phyloP scores from a whole-genome alignment of 129 eudicot species.

The Flaveria trinervia region DNA sequence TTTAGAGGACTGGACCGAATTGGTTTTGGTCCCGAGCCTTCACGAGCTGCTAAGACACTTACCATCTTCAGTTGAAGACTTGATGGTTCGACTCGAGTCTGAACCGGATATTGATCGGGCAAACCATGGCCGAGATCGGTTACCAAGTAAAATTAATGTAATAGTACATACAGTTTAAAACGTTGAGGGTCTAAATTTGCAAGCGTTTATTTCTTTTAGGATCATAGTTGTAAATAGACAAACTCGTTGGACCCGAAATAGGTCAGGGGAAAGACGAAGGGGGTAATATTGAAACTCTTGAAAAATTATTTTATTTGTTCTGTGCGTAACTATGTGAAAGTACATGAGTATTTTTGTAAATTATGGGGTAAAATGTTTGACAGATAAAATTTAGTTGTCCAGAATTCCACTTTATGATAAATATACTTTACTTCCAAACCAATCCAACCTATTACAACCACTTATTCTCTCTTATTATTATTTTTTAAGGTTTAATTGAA shows the following conservation, averaged over 20 bases:
- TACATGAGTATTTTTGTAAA: neutral
- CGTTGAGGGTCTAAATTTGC: slow-evolving; percentile 17
- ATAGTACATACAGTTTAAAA: slow-evolving; percentile 33
- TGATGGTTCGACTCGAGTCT: slow-evolving; percentile 55
- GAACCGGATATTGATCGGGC: slow-evolving; percentile 34
- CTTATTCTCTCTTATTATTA: neutral
- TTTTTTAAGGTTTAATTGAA: too few relatives aligned
- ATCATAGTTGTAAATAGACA: slow-evolving; percentile 30
- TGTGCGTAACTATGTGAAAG: neutral
- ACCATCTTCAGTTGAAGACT: slow-evolving; percentile 26
- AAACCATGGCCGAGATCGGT: slow-evolving; percentile 43
- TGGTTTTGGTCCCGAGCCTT: slow-evolving; percentile 48
- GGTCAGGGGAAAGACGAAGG: neutral
- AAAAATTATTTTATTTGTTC: neutral
- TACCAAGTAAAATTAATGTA: slow-evolving; percentile 64
- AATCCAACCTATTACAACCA: slow-evolving; percentile 12
- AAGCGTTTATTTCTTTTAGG: slow-evolving; percentile 17
- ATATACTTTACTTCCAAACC: slow-evolving; percentile 3
- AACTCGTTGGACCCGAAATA: slow-evolving; percentile 4
- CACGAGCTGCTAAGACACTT: slow-evolving; percentile 28
- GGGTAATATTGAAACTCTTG: slow-evolving; percentile 22
- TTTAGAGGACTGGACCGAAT: slow-evolving; percentile 59
- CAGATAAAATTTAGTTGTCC: neutral
- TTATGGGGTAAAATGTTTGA: neutral
- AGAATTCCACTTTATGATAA: slow-evolving; percentile 5